A percentile compares a stretch with the other conserved stretches of the same genome.
phyloP scores from a whole-genome alignment of 768 basidiomycete species.

The Hypholoma sublateritium region DNA sequence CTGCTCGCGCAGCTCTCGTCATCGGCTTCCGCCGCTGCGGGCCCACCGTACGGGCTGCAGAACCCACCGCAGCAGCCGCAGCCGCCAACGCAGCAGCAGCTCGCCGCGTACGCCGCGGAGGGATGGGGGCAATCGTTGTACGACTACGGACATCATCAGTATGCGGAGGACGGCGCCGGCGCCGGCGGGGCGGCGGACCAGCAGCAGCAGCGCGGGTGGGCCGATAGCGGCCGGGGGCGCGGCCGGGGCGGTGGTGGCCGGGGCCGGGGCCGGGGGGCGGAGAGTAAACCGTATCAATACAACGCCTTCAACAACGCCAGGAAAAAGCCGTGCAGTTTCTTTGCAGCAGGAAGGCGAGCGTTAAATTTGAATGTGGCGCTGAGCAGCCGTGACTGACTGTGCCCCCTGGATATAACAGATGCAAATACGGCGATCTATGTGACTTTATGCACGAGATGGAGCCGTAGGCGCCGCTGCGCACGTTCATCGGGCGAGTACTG shows the following conservation, averaged over 20 bases:
- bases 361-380: conserved; percentile 39
- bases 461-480: neutral
- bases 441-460: conserved; percentile 72
- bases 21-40: neutral
- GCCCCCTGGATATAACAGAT: conserved; percentile 64
- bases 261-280: conserved; percentile 52
- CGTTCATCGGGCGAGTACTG: too few relatives aligned
- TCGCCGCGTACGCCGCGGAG: too few relatives aligned
- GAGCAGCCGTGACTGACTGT: conserved; percentile 39
- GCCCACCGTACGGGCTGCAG: neutral
- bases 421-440: conserved; percentile 87
- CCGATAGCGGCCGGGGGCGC: conserved; percentile 43
- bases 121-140: conserved; percentile 10
- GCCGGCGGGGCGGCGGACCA: neutral
- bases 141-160: conserved; percentile 26
- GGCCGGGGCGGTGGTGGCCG: conserved; percentile 44
- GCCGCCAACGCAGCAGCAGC: conserved; percentile 3
- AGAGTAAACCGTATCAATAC: conserved; percentile 53
- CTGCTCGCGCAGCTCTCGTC: conserved; percentile 45
- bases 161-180: conserved; percentile 1
- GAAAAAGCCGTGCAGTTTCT: conserved; percentile 90
- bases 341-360: conserved; percentile 91
- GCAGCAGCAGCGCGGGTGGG: conserved; percentile 42
- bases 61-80: neutral
- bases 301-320: conserved; percentile 40